Percentiles rank a stretch among this genome's conserved stretches.
phyloP scores from a whole-genome alignment of 139 green algal species.

The Coelastrella sp. region DNA sequence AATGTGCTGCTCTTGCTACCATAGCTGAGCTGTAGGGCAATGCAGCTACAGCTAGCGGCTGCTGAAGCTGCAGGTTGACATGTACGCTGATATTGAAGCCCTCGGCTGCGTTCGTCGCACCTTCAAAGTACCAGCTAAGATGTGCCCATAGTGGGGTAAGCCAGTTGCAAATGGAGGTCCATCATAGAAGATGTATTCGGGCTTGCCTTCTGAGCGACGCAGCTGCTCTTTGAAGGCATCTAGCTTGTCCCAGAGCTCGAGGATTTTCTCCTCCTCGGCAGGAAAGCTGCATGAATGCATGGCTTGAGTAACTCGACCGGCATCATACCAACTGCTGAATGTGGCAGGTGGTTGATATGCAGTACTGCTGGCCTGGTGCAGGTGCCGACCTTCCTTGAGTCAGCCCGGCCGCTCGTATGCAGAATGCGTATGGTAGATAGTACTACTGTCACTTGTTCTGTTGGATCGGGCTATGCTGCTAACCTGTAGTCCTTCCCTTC shows the following conservation, averaged over 20 bases:
- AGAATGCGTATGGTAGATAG: no score
- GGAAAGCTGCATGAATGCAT: constrained; percentile 76
- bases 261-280: constrained; percentile 86
- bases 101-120: constrained; percentile 52
- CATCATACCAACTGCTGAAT: background rate
- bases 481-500: constrained; percentile 85
- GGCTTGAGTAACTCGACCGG: background rate
- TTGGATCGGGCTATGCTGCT: background rate
- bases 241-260: constrained; percentile 88
- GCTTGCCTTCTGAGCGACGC: constrained; percentile 86
- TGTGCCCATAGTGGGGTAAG: constrained; percentile 98
- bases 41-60: no score
- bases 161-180: constrained; percentile 98
- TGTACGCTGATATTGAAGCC: no score
- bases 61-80: no score
- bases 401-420: no score
- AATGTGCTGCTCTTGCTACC: no score
- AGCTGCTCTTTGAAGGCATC: constrained; percentile 94
- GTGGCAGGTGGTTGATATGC: background rate
- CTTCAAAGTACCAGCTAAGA: constrained; percentile 99
- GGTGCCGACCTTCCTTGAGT: background rate
- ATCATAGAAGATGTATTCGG: constrained; percentile 98
- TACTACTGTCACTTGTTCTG: background rate
- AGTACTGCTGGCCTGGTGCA: background rate
- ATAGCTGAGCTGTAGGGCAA: no score